Evolutionary conservation across 805 yeast genomes (phyloP), one percentile per base, ranked within the genome.

Genomic region (Hanseniaspora lindneri): DNA sequence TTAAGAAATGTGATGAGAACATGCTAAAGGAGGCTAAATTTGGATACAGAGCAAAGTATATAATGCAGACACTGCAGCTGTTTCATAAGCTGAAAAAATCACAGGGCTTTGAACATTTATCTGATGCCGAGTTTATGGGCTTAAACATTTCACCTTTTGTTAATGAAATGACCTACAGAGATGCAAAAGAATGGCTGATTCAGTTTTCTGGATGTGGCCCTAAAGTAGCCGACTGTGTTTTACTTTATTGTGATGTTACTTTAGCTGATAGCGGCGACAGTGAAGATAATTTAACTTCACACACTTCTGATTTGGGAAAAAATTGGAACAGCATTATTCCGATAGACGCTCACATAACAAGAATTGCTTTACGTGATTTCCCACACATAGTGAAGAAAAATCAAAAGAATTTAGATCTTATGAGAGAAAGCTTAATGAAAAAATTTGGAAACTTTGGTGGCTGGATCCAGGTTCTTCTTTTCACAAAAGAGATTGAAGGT

Each of bases 401-500:
- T 54, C 73, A 77, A 54, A 74, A 67, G 52, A 66, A 64, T 41
- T 47, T 64, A 10, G 72, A 67, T 34, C 68, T 71, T 20, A 80
- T 86, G 6, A 70, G 86, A 39, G 57, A 59, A 8, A 75, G 72
- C 59, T 79, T 89, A 60, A 69, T 72, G 39, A 69, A 70, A 0
- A 65, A 79, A 39, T 92, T 96, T 89, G 96, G 96, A 0, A 75
- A 74, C 1, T 83, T 82, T 60, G 96, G 98, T 1, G 98, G 98
- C 0, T 92, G 98, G 98, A 97, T 97, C 0, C 98, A 89, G 58
- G 82, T 89, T n/a, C 86, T 89, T 10, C 68, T 88, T 50, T 88
- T 88, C 64, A 81, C 96, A 0, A 84, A 87, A 5, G 96, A 87
- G 58, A 70, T 88, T 43, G 87, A 83, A 20, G 39, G 21, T 13